Evolutionary conservation across 2,329 filamentous ascomycete genomes (phyloP), one percentile per base, ranked within the genome.

Genomic region (Sporothrix pallida): DNA sequence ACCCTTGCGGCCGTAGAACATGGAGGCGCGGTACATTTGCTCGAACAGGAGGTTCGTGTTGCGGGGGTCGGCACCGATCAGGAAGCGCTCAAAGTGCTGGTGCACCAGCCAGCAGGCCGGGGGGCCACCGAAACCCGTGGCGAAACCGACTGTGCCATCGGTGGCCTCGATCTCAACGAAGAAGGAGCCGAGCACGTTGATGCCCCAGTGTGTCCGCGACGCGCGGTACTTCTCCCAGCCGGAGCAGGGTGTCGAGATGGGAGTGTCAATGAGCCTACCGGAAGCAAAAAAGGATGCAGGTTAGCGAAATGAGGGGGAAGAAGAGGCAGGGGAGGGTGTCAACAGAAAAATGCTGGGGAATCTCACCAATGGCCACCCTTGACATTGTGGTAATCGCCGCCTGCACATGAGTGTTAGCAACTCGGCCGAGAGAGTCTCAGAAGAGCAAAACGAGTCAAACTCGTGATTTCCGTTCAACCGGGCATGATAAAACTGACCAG

Each of bases 1-100:
- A 65, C 95, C 95, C 83, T 98, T 98, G 77, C 95, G 91, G 75
- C 95, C 95, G 80, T 98, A 98, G 86, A 97, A 98, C 93, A 97
- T 97, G 77, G 94, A 97, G 1, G 88, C 93, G 75, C 94, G 91
- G 86, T 97, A 98, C 95, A 98, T 97, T 82, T 97, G 94, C 85
- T 98, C 95, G 81, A 97, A 98, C 44, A 98, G 86, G 76, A 95
- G 88, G 83, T 97, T 97, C 71, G 93, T 97, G 80, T 98, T 94
- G 78, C 95, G 88, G 12, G 94, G 94, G 81, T 98, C 95, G 78
- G 93, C 91, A 58, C 94, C 94, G 78, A 97, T 87, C 75, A 98
- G 84, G 87, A 98, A 98, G 76, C 95, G 89, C 83, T 96, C 92
- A 81, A 98, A 97, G 83, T 98, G 95, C 83, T 97, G 92, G 80